phyloP scores from a whole-genome alignment of 345 rosid species.

The Draba incana region DNA sequence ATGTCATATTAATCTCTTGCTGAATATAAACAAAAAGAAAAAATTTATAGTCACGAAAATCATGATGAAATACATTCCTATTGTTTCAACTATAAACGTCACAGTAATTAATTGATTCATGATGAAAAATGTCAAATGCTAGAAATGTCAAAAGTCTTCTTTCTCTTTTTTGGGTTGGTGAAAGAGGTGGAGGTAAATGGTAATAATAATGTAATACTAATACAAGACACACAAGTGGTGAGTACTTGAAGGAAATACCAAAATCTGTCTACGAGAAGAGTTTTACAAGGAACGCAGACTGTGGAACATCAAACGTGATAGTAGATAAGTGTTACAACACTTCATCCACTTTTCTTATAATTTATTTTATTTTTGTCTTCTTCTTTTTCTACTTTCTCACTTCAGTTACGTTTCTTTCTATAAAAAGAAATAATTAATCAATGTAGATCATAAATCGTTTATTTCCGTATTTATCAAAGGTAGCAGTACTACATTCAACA shows the following conservation, averaged over 20 bases:
- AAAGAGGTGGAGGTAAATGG: not conserved
- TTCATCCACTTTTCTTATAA: not conserved
- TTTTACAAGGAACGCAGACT: not conserved
- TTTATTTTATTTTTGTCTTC: not conserved
- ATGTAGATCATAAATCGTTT: too few species aligned
- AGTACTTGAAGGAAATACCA: not conserved
- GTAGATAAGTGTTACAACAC: constrained; percentile 16
- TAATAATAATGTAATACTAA: not conserved
- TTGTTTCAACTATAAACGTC: not conserved
- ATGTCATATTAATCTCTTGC: constrained; percentile 1
- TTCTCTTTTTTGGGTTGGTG: not conserved
- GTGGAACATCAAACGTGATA: constrained; percentile 1
- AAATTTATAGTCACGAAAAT: not conserved
- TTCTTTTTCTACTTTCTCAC: not conserved
- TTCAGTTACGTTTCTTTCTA: too few species aligned
- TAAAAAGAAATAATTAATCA: too few species aligned
- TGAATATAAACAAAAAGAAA: not conserved
- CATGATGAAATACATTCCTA: not conserved
- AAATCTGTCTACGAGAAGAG: constrained; percentile 21
- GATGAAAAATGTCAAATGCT: not conserved
- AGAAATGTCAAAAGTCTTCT: not conserved
- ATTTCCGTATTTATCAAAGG: too few species aligned
- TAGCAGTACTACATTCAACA: too few species aligned
- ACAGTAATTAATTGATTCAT: constrained; percentile 9
- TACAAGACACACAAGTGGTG: constrained; percentile 1